phyloP scores from a whole-genome alignment of 352 stramenopile species.

The Phytophthora megakarya region DNA sequence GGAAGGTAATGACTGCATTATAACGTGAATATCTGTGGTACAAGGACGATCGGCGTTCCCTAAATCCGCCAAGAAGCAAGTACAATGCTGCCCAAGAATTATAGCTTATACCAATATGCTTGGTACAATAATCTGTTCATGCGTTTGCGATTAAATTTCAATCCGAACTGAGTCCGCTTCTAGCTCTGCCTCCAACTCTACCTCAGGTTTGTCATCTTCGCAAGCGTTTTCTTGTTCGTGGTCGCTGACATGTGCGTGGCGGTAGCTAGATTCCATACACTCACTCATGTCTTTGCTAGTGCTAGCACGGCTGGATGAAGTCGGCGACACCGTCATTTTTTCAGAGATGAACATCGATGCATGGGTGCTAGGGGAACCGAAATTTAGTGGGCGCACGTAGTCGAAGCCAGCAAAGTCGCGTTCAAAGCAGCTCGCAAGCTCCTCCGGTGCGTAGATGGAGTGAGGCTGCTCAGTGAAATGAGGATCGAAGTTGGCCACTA shows the following conservation, averaged over 20 bases:
- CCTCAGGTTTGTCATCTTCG: constrained; percentile 64
- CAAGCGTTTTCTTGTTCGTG: constrained; percentile 30
- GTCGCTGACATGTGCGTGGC: constrained; percentile 18
- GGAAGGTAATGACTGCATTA: constrained; percentile 46
- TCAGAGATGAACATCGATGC: constrained; percentile 7
- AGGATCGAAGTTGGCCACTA: constrained; percentile 87
- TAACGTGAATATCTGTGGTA: constrained; percentile 44
- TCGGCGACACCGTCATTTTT: constrained; percentile 17
- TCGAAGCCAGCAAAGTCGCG: constrained; percentile 87
- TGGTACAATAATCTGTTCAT: constrained; percentile 17
- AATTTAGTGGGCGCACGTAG: constrained; percentile 56
- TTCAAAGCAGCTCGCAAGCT: constrained; percentile 67
- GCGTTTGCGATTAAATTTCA: constrained; percentile 48
- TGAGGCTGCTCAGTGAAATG: constrained; percentile 88
- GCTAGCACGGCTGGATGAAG: constrained; percentile 26
- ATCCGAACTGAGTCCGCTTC: constrained; percentile 46
- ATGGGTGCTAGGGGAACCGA: neutral
- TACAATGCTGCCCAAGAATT: constrained; percentile 23
- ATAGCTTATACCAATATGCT: constrained; percentile 26
- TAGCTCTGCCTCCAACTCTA: constrained; percentile 47
- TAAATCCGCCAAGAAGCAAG: neutral
- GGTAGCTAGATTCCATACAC: constrained; percentile 40
- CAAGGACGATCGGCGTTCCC: neutral
- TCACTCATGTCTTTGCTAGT: constrained; percentile 39
- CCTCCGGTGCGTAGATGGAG: constrained; percentile 76